Base-by-base conservation (phyloP, 2,329 filamentous ascomycete species). In the Paecilomyces niveus region DNA sequence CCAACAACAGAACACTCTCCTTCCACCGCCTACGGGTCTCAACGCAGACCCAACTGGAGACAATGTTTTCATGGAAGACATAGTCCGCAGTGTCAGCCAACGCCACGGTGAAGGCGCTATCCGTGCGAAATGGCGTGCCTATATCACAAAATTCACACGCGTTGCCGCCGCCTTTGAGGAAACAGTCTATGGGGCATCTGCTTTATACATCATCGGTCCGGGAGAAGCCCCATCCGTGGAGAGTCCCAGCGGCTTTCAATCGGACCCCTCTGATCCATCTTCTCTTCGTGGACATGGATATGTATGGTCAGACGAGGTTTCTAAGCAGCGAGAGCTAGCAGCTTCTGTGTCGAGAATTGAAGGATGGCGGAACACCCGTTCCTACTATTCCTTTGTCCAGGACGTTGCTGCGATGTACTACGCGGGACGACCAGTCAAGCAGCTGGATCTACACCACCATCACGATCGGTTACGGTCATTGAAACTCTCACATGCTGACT, bases 81-180 rank as follows among this genome's bases (percentile, higher is more conserved):
- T 99, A 11, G 79, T 91, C 18, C 84, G 87, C 61, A 93, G 91
- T 68, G 95, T 99, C 64, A 85, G 86, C 32, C 88, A 91, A 50
- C 84, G 94, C 15, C 89, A 93, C 61, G 94, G 94, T 52, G 92
- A 99, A 74, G 88, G 90, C 58, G 92, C 91, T 1, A 89, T 99
- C 57, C 85, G 94, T 22, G 87, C 90, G 32, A 97, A 96, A 75
- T 97, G 92, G 89, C 86, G 92, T 18, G 89, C 91, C 61, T 99
- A 94, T 87, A 88, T 97, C n/a, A 81, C 89, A 58, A 94, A 92
- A 72, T 97, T 99, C 70, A 94, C 92, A 0, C 87, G 94, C 53
- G 88, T 99, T 54, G 88, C 94, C 1, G 91, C 94, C 1, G 90
- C 92, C 11, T 97, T 97, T 64, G 94, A 99, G 72, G 94, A 99